Base-by-base conservation (phyloP, 768 basidiomycete genomes). In the Sarcodon sp. region DNA sequence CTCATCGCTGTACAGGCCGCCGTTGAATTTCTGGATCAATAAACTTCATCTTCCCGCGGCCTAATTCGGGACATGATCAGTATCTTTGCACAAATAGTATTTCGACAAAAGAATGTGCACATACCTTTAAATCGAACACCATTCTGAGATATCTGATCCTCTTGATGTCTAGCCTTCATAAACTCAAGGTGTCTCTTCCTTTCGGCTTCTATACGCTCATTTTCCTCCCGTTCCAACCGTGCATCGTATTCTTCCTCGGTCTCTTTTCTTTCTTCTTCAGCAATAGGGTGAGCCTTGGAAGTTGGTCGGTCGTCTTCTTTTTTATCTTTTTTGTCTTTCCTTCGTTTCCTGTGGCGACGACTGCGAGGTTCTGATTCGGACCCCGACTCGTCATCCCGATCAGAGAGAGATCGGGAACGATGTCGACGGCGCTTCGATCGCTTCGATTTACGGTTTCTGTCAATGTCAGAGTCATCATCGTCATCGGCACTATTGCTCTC, bases 231-330 rank as follows among this genome's bases (percentile, higher is more conserved):
- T 58, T 84, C 82, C 44, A 86, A 61, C 33, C 79, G 66, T 1
- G 73, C 73, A 55, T 83, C 83, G 51, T 87, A 84, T 57, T 83
- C 80, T 59, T 83, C 84, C 53, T 82, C 78, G 0, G 80, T 83
- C 59, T 85, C 83, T 52, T 64, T 61, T 36, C 41, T 54, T 6
- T 57, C 43, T 39, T 57, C 58, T 45, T 47, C 36, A 59, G 7
- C 35, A 47, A 43, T 8, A 39, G 39, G 21, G 43, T 56, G 34
- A 49, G 52, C 47, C 44, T 51, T 43, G 6, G 47, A 52, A 12
- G 51, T 49, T 27, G 46, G 44, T 15, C 49, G 53, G 36, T 27
- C 4, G 21, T 27, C 21, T 27, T 27, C 21, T 27, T 27, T 27
- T 27, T 27, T 46, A 35, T n/a, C 50, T 49, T 43, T 49, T 53